phyloP scores from a whole-genome alignment of 495 filamentous ascomycete species.

The Trichoderma gamsii region DNA sequence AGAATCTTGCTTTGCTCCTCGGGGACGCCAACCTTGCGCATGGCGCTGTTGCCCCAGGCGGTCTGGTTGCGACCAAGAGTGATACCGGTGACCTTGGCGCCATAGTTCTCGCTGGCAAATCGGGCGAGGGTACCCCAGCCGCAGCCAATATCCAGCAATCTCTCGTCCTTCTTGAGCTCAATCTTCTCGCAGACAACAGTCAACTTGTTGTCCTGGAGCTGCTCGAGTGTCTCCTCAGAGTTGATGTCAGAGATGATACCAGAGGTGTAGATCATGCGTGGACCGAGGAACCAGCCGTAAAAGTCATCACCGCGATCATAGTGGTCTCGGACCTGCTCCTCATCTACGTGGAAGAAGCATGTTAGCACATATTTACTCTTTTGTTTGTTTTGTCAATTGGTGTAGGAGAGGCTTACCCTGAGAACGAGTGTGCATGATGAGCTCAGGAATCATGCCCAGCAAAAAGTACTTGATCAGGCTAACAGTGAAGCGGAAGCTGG shows the following conservation, averaged over 20 bases:
- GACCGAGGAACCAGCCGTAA: conserved; percentile 85
- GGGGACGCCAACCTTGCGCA: conserved; percentile 59
- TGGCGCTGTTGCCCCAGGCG: conserved; percentile 71
- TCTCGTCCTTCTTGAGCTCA: conserved; percentile 61
- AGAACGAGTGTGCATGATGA: conserved; percentile 71
- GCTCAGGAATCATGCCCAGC: conserved; percentile 64
- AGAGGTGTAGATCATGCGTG: conserved; percentile 86
- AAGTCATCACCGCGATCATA: conserved; percentile 87
- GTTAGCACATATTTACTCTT: conserved; percentile 17
- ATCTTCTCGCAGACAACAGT: conserved; percentile 83
- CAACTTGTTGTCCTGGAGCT: conserved; percentile 87
- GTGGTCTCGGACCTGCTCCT: conserved; percentile 81
- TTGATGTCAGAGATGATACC: conserved; percentile 72
- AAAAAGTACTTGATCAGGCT: conserved; percentile 65
- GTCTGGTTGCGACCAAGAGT: conserved; percentile 82
- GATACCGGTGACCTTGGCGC: conserved; percentile 69
- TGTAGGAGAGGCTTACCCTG: conserved; percentile 47
- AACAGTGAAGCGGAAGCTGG: conserved; percentile 71
- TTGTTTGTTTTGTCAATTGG: neutral
- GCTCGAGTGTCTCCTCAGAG: conserved; percentile 71
- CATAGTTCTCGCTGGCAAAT: conserved; percentile 73
- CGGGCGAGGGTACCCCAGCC: conserved; percentile 83
- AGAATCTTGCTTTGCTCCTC: conserved; percentile 70
- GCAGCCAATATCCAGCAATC: conserved; percentile 76
- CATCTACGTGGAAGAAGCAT: conserved; percentile 45